Evolutionary conservation across 352 stramenopile genomes (phyloP).

Genomic region (Globisporangium okanoganense): DNA sequence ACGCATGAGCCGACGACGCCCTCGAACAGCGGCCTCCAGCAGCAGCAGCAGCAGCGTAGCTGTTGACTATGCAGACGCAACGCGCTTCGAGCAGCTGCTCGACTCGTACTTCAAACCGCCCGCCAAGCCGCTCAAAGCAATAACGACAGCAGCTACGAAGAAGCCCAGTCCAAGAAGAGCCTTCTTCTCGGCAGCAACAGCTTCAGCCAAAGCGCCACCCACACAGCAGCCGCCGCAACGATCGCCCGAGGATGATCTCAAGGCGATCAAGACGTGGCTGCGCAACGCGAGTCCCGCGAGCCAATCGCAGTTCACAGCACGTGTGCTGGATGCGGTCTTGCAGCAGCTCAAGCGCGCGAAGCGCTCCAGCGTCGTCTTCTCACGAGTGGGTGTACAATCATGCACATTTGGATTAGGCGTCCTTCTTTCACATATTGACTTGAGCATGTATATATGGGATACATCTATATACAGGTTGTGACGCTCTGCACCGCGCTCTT

Average conservation of each 20-base stretch:
- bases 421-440: not conserved
- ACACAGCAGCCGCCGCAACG: not conserved
- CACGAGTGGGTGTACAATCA: slow-evolving; percentile 10
- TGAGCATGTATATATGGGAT: not conserved
- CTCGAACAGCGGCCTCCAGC: not conserved
- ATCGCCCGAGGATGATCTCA: slow-evolving; percentile 17
- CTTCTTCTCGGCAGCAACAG: not conserved
- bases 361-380: slow-evolving; percentile 15
- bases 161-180: slow-evolving; percentile 9
- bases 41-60: not conserved
- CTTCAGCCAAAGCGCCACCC: not conserved
- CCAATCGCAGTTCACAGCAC: slow-evolving; percentile 26
- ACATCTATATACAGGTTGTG: slow-evolving; percentile 20
- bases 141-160: not conserved
- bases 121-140: not conserved
- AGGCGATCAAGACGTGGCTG: slow-evolving; percentile 29
- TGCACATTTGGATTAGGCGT: not conserved
- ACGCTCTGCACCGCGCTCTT: slow-evolving; percentile 54
- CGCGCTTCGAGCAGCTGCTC: slow-evolving; percentile 23
- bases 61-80: slow-evolving; percentile 15
- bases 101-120: slow-evolving; percentile 22
- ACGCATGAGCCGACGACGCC: slow-evolving; percentile 1
- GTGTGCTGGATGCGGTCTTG: slow-evolving; percentile 18
- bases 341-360: slow-evolving; percentile 22
- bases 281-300: slow-evolving; percentile 19